Conservation (phyloP, 2,329 filamentous ascomycete genomes). For the Hymenoscyphus fructigenus region DNA sequence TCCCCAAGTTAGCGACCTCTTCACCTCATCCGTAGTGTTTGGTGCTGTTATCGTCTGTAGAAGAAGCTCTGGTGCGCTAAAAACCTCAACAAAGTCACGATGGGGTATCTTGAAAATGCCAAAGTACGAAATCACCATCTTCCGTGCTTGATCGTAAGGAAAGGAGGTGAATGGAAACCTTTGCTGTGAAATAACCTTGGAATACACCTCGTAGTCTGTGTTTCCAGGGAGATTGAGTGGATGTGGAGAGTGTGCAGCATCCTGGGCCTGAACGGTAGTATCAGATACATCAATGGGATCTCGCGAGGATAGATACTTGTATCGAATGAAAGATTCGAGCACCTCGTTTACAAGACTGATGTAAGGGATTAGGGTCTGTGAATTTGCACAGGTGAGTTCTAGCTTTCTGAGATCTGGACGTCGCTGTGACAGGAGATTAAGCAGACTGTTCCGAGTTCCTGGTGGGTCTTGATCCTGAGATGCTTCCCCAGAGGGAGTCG, state of each 20-base stretch:
- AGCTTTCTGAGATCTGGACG: background rate
- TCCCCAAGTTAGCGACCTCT: background rate
- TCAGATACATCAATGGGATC: background rate
- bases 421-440: background rate
- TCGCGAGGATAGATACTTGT: background rate
- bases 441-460: background rate
- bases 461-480: background rate
- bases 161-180: background rate
- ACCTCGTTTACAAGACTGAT: background rate
- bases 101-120: background rate
- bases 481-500: background rate
- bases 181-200: background rate
- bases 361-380: background rate
- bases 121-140: background rate
- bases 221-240: background rate
- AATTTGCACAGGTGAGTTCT: background rate
- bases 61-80: background rate
- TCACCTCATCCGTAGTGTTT: background rate
- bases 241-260: background rate
- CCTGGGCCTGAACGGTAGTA: too few species aligned
- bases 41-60: background rate
- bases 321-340: background rate
- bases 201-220: background rate
- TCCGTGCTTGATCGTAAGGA: background rate
- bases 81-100: background rate